Base-by-base conservation (phyloP, 2,329 filamentous ascomycete species). In the Ceratocystis diversiconidia region DNA sequence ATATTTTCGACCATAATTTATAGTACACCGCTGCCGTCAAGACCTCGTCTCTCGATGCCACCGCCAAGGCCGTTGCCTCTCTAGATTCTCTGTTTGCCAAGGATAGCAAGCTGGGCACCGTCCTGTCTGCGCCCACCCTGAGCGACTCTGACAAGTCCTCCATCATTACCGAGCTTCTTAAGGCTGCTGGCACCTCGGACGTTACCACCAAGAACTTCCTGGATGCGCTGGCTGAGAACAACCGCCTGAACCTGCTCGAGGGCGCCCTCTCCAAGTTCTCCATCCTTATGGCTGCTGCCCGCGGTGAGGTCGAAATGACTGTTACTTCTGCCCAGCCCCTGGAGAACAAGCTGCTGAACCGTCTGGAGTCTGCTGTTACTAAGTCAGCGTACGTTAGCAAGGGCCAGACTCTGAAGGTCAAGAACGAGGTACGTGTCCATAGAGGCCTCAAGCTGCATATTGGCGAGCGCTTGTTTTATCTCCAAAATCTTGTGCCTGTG, bases 331-430 rank as follows among this genome's bases (percentile, higher is more conserved):
- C 94, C 76, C 70, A 94, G 89, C 82, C 87, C 76, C 86, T 99
- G 74, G 94, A 99, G 78, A 84, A 79, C 81, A 92, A 86, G 82
- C 91, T 88, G 69, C 84, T 99, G 73, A 80, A 77, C 76, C 88
- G 94, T 74, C 85, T 99, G 71, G 92, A 99, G 82, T 79, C 80
- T 71, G 91, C 92, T 72, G 86, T 97, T 73, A 76, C 86, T 79
- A 97, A 96, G 84, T 96, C 91, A 69, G 78, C 86, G 75, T 95
- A 91, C 80, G 85, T 92, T 72, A 86, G 87, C 75, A 84, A 88
- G 76, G 92, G 92, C 80, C 92, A 96, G 87, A 97, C 95, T 83
- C 85, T 97, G 78, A 97, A 96, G 87, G 88, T 97, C 73, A 89
- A 90, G 72, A 88, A 95, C 79, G 88, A 90, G 82, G 89, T 90